Conservation (phyloP, 164 flowering plant species). For the Magnolia officinalis region DNA sequence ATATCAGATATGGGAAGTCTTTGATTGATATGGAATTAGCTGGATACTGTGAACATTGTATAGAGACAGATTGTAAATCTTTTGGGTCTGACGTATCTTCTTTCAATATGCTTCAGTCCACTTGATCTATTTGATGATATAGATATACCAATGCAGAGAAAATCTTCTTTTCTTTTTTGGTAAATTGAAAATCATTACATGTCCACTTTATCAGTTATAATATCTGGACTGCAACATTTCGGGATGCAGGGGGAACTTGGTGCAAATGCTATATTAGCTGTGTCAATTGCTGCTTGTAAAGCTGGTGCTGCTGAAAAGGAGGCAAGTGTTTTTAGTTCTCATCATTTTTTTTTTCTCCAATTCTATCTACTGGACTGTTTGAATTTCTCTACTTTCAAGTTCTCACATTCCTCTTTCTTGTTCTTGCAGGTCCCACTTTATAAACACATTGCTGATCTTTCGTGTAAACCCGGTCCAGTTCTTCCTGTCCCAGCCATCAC, state of each 20-base stretch:
- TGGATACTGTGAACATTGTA: too few relatives aligned
- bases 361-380: not conserved
- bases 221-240: not conserved
- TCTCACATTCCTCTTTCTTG: slow-evolving; percentile 1
- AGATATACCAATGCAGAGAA: too few relatives aligned
- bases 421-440: slow-evolving; percentile 77
- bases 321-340: slow-evolving; percentile 34
- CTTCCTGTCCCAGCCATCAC: slow-evolving; percentile 95
- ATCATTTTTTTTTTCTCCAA: not conserved
- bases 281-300: slow-evolving; percentile 97
- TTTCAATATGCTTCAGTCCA: too few relatives aligned
- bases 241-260: slow-evolving; percentile 68
- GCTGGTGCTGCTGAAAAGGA: slow-evolving; percentile 99
- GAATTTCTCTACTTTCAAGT: slow-evolving; percentile 3
- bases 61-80: too few relatives aligned
- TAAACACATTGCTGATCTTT: slow-evolving; percentile 86
- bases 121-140: too few relatives aligned
- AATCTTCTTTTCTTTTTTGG: too few relatives aligned
- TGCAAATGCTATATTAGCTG: slow-evolving; percentile 80
- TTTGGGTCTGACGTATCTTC: too few relatives aligned
- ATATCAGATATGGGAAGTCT: too few relatives aligned
- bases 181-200: too few relatives aligned
- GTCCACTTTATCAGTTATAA: too few relatives aligned
- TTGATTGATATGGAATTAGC: too few relatives aligned
- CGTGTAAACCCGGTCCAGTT: slow-evolving; percentile 50